Evolutionary conservation across 225 moss, liverwort and hornwort species (phyloP).

Genomic region (Anthoceros angustus): DNA sequence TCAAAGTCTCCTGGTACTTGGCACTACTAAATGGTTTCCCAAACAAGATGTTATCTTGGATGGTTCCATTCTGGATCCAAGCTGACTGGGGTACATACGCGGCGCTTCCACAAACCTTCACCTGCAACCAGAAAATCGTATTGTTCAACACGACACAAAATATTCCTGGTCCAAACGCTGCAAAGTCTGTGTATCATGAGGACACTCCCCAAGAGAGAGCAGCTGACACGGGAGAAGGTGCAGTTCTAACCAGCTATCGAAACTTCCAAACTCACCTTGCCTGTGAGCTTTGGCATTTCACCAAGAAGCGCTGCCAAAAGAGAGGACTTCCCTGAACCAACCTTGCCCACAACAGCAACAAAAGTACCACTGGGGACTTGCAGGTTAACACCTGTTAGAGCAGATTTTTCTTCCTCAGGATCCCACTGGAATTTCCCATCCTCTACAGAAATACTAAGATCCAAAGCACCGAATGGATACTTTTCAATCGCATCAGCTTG

Average conservation of each 20-base stretch:
- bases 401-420: slow-evolving; percentile 24
- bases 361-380: slow-evolving; percentile 25
- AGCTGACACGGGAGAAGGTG: not conserved
- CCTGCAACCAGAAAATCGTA: slow-evolving; percentile 15
- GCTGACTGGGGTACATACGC: slow-evolving; percentile 46
- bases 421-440: slow-evolving; percentile 44
- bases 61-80: slow-evolving; percentile 51
- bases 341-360: slow-evolving; percentile 39
- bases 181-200: not conserved
- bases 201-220: not conserved
- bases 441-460: slow-evolving; percentile 21
- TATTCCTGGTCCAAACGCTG: not conserved
- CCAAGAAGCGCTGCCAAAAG: slow-evolving; percentile 33
- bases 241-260: not conserved
- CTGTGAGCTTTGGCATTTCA: slow-evolving; percentile 41
- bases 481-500: slow-evolving; percentile 17
- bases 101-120: slow-evolving; percentile 30
- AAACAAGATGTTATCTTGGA: slow-evolving; percentile 43
- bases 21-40: slow-evolving; percentile 28
- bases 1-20: slow-evolving; percentile 27
- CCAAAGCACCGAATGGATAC: slow-evolving; percentile 19
- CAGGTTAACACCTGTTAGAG: slow-evolving; percentile 24
- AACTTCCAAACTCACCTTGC: slow-evolving; percentile 14
- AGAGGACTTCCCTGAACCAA: slow-evolving; percentile 47
- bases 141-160: not conserved